Evolutionary conservation across 1,284 basidiomycete species (phyloP).

Genomic region (Naganishia sp.): DNA sequence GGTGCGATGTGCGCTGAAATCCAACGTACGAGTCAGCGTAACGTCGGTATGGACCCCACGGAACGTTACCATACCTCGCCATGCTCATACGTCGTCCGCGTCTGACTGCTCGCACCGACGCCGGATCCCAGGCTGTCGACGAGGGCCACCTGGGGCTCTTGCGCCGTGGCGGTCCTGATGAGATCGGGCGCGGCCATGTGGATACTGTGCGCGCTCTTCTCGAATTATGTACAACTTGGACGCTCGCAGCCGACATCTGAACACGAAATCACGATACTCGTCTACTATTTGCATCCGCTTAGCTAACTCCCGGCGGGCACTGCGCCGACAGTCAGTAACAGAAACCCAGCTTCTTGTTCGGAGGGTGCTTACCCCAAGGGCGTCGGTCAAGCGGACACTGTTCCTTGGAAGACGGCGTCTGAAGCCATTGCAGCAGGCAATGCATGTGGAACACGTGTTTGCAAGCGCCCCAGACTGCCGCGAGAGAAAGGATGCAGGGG

Average conservation of each 20-base stretch:
- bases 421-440: slow-evolving; percentile 91
- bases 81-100: neutral
- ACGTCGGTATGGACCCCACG: neutral
- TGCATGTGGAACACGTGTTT: slow-evolving; percentile 95
- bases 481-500: neutral
- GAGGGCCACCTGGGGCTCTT: neutral
- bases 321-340: neutral
- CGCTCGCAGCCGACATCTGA: too few species aligned
- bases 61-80: neutral
- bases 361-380: slow-evolving; percentile 72
- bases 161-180: too few species aligned
- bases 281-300: slow-evolving; percentile 1
- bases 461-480: slow-evolving; percentile 88
- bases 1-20: slow-evolving; percentile 60
- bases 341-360: neutral
- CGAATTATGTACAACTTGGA: too few species aligned
- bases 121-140: neutral
- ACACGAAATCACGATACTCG: too few species aligned
- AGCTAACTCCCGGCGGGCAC: slow-evolving; percentile 16
- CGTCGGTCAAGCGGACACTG: slow-evolving; percentile 93
- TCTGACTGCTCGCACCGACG: neutral
- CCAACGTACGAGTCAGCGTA: neutral
- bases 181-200: too few species aligned
- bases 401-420: slow-evolving; percentile 78
- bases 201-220: too few species aligned